A percentile compares a stretch with the other conserved stretches of the same genome.
These are phyloP conservation scores for Lenwebbia sp. DNA, from an alignment of 345 rosid species.

Conservation along the genomic window DNA sequence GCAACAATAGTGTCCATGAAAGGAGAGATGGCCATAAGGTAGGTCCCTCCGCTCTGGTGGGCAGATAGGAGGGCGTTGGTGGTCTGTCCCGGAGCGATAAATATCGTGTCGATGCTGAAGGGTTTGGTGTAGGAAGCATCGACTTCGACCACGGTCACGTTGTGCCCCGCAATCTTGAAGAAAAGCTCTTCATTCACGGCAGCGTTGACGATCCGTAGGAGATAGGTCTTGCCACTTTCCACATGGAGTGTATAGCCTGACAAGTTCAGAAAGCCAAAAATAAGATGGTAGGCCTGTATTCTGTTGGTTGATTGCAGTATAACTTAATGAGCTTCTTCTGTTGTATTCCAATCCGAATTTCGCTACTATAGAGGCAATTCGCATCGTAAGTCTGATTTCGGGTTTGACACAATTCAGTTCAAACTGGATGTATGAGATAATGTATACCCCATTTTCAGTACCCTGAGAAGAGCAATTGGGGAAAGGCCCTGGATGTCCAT, in stretches of 20 bases:
- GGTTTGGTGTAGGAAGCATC: slow-evolving; percentile 61
- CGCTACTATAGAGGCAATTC: background rate
- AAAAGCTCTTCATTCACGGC: slow-evolving; percentile 74
- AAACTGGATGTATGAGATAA: background rate
- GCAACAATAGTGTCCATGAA: slow-evolving; percentile 68
- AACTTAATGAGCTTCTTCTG: background rate
- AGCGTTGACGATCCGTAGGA: slow-evolving; percentile 57
- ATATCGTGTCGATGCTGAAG: slow-evolving; percentile 34
- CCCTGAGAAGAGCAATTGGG: slow-evolving; percentile 47
- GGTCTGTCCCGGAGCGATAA: slow-evolving; percentile 72
- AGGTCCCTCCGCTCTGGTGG: slow-evolving; percentile 27
- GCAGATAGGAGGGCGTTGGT: slow-evolving; percentile 55
- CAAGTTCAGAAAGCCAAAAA: background rate
- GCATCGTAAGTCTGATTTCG: background rate
- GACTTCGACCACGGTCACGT: slow-evolving; percentile 55
- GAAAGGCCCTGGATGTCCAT: slow-evolving; percentile 55
- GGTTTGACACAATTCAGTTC: background rate
- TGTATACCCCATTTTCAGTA: slow-evolving; percentile 13
- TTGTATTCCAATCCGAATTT: background rate
- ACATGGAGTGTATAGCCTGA: slow-evolving; percentile 45
- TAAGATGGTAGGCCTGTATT: background rate
- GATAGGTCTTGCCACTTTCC: slow-evolving; percentile 40
- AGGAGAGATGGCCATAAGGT: slow-evolving; percentile 48
- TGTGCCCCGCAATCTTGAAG: slow-evolving; percentile 58
- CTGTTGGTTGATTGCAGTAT: background rate